These are phyloP conservation scores for Hypericum perforatum DNA, from an alignment of 345 rosid species.

Conservation along the genomic window DNA sequence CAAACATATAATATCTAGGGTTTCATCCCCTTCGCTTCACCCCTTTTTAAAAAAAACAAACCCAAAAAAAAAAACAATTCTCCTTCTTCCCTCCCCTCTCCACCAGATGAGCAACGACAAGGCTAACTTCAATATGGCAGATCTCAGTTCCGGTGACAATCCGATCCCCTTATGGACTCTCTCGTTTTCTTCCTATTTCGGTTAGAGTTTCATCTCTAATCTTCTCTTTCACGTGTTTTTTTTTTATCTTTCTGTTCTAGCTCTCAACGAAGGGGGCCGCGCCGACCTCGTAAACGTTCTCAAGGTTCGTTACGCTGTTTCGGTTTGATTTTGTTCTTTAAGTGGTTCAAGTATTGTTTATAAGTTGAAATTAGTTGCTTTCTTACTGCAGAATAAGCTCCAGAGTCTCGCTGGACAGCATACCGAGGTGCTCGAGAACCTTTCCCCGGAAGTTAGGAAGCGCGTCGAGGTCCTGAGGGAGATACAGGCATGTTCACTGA, in stretches of 20 bases:
- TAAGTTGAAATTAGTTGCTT: conserved; percentile 2
- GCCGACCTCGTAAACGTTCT: conserved; percentile 73
- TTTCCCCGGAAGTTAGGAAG: conserved; percentile 54
- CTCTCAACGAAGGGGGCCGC: conserved; percentile 59
- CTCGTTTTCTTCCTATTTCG: background rate
- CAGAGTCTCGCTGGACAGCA: conserved; percentile 76
- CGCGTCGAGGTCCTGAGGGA: conserved; percentile 87
- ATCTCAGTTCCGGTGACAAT: conserved; percentile 57
- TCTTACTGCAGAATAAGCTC: conserved; percentile 53
- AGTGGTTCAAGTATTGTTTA: background rate
- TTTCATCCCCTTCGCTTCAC: no score
- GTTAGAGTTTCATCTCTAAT: background rate
- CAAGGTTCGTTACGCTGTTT: conserved; percentile 39
- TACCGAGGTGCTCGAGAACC: conserved; percentile 56
- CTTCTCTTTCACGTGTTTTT: background rate
- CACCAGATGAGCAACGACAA: conserved; percentile 48
- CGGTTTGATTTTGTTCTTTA: background rate
- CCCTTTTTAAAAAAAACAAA: no score
- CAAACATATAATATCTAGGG: no score
- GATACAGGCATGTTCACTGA: conserved; percentile 51
- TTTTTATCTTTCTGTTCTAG: conserved; percentile 22
- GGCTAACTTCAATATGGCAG: conserved; percentile 52
- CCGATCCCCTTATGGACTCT: conserved; percentile 1
- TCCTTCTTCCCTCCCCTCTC: no score
- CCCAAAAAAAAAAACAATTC: no score